phyloP scores from a whole-genome alignment of 257 asterid species.

The Voacanga thouarsii region DNA sequence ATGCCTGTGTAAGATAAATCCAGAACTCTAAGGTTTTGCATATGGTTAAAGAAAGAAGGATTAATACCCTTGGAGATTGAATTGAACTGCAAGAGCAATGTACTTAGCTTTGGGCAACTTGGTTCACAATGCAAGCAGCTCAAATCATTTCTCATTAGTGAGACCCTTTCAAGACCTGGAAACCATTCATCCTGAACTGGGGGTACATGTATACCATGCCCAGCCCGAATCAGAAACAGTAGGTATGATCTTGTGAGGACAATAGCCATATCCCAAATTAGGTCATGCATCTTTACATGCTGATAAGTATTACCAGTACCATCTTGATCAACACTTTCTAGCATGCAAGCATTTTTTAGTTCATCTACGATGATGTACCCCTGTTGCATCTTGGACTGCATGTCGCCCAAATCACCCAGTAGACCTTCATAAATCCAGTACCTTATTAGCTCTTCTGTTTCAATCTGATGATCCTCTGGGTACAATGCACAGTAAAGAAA shows the following conservation, averaged over 20 bases:
- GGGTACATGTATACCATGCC: constrained; percentile 16
- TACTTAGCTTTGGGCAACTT: constrained; percentile 24
- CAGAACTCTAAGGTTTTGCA: constrained; percentile 22
- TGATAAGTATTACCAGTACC: background rate
- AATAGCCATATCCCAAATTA: constrained; percentile 30
- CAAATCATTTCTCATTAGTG: constrained; percentile 36
- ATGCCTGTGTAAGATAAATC: constrained; percentile 36
- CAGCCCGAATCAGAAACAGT: constrained; percentile 26
- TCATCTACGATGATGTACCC: constrained; percentile 13
- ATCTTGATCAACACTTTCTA: constrained; percentile 19
- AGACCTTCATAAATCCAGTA: background rate
- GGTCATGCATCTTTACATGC: constrained; percentile 28
- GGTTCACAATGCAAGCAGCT: constrained; percentile 20
- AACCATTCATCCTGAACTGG: constrained; percentile 28
- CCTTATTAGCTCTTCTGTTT: background rate
- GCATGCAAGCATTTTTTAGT: constrained; percentile 20
- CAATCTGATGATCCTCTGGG: constrained; percentile 23
- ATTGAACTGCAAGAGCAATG: constrained; percentile 35
- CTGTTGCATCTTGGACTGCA: background rate
- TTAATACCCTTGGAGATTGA: constrained; percentile 22
- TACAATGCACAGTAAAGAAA: constrained; percentile 2
- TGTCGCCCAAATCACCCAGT: background rate
- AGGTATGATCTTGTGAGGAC: constrained; percentile 25
- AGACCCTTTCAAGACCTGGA: constrained; percentile 28
- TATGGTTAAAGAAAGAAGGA: constrained; percentile 24